Percentiles rank a stretch among this genome's conserved stretches.
phyloP scores from a whole-genome alignment of 139 green algal species.

The Auxenochlorella pyrenoidosa region DNA sequence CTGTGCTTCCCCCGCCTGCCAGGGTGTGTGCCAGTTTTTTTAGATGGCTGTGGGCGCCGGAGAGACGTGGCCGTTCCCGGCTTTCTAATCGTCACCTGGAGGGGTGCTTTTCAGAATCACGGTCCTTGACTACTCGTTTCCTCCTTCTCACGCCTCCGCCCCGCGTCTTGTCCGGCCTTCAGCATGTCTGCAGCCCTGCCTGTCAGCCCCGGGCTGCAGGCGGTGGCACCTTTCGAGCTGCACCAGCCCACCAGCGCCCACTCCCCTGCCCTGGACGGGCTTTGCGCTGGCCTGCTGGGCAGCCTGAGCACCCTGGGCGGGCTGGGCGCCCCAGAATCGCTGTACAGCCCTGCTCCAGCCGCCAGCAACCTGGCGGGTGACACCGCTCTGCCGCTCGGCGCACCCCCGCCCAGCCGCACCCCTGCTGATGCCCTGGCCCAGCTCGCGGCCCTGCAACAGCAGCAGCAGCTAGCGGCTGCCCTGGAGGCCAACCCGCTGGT shows the following conservation, averaged over 20 bases:
- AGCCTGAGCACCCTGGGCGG: neutral
- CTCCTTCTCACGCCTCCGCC: neutral
- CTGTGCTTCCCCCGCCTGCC: neutral
- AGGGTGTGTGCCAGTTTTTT: neutral
- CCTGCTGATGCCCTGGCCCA: constrained; percentile 10
- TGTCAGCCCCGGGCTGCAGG: neutral
- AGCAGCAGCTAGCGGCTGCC: neutral
- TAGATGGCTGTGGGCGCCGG: neutral
- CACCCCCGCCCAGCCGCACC: neutral
- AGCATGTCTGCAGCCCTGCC: neutral
- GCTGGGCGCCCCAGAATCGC: neutral
- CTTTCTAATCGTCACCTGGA: neutral
- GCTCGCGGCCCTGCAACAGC: neutral
- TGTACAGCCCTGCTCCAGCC: neutral
- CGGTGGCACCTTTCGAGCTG: neutral
- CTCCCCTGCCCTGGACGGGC: neutral
- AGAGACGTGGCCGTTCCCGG: no score
- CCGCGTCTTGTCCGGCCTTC: neutral
- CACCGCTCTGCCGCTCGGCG: no score
- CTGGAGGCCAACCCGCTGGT: constrained; percentile 13
- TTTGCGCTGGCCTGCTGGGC: neutral
- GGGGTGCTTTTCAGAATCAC: neutral
- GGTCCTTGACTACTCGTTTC: neutral
- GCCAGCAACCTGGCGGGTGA: neutral
- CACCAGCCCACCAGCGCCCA: neutral